These are phyloP conservation scores for Iris macrosiphon DNA, from an alignment of 106 monocot genomes.

Conservation along the genomic window DNA sequence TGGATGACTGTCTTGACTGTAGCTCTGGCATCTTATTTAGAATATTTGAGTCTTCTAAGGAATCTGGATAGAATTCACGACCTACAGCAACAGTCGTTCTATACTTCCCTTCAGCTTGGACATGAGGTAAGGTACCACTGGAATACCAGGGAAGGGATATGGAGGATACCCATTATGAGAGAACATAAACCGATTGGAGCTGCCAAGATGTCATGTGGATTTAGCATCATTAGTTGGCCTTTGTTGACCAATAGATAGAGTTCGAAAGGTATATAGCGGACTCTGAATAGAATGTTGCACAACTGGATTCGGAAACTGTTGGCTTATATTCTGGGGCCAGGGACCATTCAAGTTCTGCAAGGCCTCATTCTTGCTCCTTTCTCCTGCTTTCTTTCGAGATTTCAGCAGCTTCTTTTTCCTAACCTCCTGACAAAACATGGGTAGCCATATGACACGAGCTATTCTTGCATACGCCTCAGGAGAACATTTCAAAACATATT, in stretches of 20 bases:
- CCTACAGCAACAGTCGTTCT: constrained; percentile 11
- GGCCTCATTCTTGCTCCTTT: constrained; percentile 34
- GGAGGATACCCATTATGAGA: constrained; percentile 45
- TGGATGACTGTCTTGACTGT: constrained; percentile 23
- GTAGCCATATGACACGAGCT: no score
- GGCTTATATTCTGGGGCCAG: constrained; percentile 10
- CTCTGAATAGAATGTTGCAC: constrained; percentile 8
- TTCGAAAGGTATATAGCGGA: constrained; percentile 20
- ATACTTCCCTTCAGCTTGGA: constrained; percentile 21
- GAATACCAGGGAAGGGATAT: constrained; percentile 29
- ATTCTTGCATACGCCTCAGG: no score
- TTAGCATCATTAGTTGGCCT: constrained; percentile 15
- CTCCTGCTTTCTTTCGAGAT: constrained; percentile 46
- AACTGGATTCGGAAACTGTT: constrained; percentile 12
- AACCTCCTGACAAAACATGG: no score
- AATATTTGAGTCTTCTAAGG: constrained; percentile 20
- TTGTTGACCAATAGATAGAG: constrained; percentile 19
- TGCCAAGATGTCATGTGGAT: constrained; percentile 13
- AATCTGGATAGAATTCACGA: constrained; percentile 17
- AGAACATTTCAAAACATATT: no score
- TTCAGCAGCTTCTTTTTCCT: constrained; percentile 24
- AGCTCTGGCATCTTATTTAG: constrained; percentile 13
- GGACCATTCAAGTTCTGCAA: constrained; percentile 6
- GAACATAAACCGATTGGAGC: constrained; percentile 37
- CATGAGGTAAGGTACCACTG: constrained; percentile 15